phyloP scores from a whole-genome alignment of 75 land plant species.

The Pinus albicaulis region DNA sequence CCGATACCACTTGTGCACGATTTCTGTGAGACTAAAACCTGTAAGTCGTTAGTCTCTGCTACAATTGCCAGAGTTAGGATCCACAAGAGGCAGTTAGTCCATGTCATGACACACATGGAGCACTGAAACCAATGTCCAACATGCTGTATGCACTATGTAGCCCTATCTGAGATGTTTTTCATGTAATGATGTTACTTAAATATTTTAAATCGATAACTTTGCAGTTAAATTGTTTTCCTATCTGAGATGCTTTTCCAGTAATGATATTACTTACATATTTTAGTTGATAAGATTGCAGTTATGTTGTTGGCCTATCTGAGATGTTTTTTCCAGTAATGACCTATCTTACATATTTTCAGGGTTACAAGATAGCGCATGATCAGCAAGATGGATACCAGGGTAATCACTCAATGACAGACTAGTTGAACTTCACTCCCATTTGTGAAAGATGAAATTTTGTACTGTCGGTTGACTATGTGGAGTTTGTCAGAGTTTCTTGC shows the following conservation, averaged over 20 bases:
- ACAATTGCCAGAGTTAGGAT: too few species aligned
- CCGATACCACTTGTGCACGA: too few species aligned
- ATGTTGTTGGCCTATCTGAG: not conserved
- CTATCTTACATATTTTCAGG: slow-evolving; percentile 3
- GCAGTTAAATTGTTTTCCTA: not conserved
- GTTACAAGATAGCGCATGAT: not conserved
- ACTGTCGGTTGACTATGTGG: not conserved
- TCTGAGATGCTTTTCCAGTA: not conserved
- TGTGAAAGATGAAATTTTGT: not conserved
- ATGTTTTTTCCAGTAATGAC: not conserved
- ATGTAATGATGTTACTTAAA: not conserved
- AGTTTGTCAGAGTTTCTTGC: not conserved
- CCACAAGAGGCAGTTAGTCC: too few species aligned
- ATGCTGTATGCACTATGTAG: too few species aligned
- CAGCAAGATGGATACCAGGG: slow-evolving; percentile 9
- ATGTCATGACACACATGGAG: too few species aligned
- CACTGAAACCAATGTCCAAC: too few species aligned
- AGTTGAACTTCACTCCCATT: not conserved
- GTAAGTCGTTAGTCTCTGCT: too few species aligned
- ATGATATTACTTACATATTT: not conserved
- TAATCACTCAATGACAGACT: slow-evolving; percentile 3
- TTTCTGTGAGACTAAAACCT: too few species aligned
- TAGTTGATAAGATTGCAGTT: not conserved
- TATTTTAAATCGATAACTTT: not conserved
- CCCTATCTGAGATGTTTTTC: not conserved